Evolutionary conservation across 1,284 basidiomycete genomes (phyloP), one percentile per base, ranked within the genome.

Genomic region (Kalmanozyma brasiliensis): DNA sequence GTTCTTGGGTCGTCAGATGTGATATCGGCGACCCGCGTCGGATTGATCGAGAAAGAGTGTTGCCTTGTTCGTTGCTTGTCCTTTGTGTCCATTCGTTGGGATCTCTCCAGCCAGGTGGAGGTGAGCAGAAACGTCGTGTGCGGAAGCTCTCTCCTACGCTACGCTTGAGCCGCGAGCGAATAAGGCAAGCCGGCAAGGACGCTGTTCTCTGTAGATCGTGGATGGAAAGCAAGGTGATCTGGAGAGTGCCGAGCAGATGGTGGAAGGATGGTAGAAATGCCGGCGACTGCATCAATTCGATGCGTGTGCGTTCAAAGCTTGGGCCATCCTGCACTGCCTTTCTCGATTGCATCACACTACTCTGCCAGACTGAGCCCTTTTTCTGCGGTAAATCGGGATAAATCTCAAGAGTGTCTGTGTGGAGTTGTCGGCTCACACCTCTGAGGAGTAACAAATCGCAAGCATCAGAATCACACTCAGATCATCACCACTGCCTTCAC

Each of bases 31-130:
- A 33, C 23, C 30, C 36, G 24, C 7, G 38, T 13, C 19, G 52
- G 51, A 23, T 55, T 30, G 47, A 58, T 46, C 23, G 55, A 60
- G 38, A 66, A 60, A 17, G 63, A 60, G 38, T 52, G 29, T 16
- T 56, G 56, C 37, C 52, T 51, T 37, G 38, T 35, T 30, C 49
- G 53, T 43, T 45, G 40, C 41, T 49, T 52, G 20, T 49, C 49
- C 24, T 38, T n/a, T 8, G 40, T 17, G 34, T 26, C 20, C 60
- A 63, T 63, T n/a, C 44, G 52, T 41, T 14, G n/a, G n/a, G n/a
- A n/a, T n/a, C n/a, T n/a, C n/a, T n/a, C n/a, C n/a, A n/a, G n/a
- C n/a, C n/a, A n/a, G n/a, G n/a, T n/a, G n/a, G n/a, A n/a, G n/a
- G n/a, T n/a, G n/a, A n/a, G n/a, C n/a, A n/a, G n/a, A n/a, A n/a